phyloP scores from a whole-genome alignment of 2,329 filamentous ascomycete species.

The Trichophyton benhamiae region DNA sequence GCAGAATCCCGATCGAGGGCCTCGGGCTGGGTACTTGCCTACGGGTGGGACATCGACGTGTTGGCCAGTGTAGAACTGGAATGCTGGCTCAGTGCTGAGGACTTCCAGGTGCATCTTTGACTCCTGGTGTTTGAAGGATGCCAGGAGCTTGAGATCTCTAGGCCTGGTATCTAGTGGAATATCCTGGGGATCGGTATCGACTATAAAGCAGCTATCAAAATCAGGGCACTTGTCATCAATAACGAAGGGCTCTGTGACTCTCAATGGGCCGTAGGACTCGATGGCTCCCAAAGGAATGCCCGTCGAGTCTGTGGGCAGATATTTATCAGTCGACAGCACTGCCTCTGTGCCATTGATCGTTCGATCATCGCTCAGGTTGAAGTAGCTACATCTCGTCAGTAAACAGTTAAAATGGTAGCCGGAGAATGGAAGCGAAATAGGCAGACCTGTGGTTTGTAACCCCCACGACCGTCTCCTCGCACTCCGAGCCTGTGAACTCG shows the following conservation, averaged over 20 bases:
- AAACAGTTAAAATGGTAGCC: not conserved
- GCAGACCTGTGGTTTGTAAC: constrained; percentile 86
- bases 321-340: constrained; percentile 46
- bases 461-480: constrained; percentile 82
- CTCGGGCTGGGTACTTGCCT: constrained; percentile 49
- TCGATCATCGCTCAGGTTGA: constrained; percentile 50
- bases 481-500: constrained; percentile 59
- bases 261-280: constrained; percentile 50
- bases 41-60: constrained; percentile 63
- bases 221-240: constrained; percentile 59
- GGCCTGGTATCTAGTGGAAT: constrained; percentile 56
- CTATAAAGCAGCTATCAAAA: constrained; percentile 83
- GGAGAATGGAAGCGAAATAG: not conserved
- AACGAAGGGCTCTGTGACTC: constrained; percentile 55
- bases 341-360: constrained; percentile 52
- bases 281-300: constrained; percentile 64
- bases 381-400: constrained; percentile 40
- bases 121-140: constrained; percentile 59
- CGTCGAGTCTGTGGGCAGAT: constrained; percentile 60
- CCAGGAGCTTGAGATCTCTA: constrained; percentile 52
- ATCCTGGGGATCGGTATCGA: constrained; percentile 49
- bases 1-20: constrained; percentile 66
- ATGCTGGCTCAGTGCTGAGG: constrained; percentile 81
- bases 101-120: constrained; percentile 75
- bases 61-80: constrained; percentile 92